Base-by-base conservation (phyloP, 2,329 filamentous ascomycete species). In the Talaromyces sp. region DNA sequence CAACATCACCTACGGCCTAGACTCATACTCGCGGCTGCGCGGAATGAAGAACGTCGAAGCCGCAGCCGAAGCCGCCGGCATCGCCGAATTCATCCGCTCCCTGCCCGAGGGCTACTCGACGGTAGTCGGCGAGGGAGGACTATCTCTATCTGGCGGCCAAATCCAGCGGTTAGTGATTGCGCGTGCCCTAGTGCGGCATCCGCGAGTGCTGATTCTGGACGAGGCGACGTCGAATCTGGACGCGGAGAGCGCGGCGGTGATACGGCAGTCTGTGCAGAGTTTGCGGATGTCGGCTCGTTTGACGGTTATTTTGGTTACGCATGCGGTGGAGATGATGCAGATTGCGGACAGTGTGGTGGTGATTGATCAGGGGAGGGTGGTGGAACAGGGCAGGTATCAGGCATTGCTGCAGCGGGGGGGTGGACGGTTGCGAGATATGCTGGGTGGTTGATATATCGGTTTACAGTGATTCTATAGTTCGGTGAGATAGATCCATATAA, bases 171-270 rank as follows among this genome's bases (percentile, higher is more conserved):
- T 97, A 1, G 88, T 87, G 22, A 92, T 97, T 63, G 92, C 93
- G 0, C 82, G 93, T 1, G 92, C 92, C 0, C 78, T 97, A 0
- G 82, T 90, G 0, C 83, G 91, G 0, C 79, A 82, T 15, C 92
- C 92, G 0, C 81, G 83, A 47, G 79, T 97, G 2, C 77, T 97
- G 17, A 83, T 97, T 2, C 77, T 97, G 1, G 93, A 98, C 68
- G 93, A 97, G 76, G 91, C 92, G 0, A 97, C 93, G 0, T 90
- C 87, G 28, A 88, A 89, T 0, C 79, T 98, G 0, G 93, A 97
- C 69, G 81, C 82, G 0, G 84, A 88, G 66, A 88, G 84, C 44
- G 87, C 90, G 0, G 81, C 81, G 2, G 75, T 82, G 1, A 83
- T 97, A 3, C 80, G 89, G 13, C 75, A 82, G 9, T 88, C 88